Evolutionary conservation across 1,284 basidiomycete genomes (phyloP).

Genomic region (Bjerkandera adusta): DNA sequence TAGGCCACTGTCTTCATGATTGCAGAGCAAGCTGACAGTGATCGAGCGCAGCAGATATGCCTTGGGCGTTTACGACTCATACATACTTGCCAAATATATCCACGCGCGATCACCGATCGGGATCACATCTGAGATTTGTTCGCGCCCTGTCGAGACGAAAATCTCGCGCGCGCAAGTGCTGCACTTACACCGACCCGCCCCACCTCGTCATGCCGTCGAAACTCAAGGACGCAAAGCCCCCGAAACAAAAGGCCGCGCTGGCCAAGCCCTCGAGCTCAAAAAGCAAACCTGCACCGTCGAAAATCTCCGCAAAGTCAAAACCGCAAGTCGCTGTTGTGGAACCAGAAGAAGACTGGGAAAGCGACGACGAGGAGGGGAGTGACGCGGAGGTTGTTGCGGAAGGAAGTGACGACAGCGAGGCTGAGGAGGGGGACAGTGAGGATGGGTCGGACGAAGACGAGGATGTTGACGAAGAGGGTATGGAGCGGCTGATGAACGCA

Average conservation of each 20-base stretch:
- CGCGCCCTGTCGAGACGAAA: neutral
- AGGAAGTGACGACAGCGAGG: conserved; percentile 11
- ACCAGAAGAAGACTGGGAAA: conserved; percentile 12
- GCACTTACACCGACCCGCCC: neutral
- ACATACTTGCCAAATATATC: too few relatives aligned
- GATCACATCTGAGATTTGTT: neutral
- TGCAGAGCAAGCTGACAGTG: too few relatives aligned
- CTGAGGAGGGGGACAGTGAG: conserved; percentile 2
- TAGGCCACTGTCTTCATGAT: conserved; percentile 30
- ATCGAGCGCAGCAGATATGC: too few relatives aligned
- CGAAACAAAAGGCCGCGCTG: neutral
- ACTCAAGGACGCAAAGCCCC: conserved; percentile 2
- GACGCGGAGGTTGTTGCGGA: conserved; percentile 21
- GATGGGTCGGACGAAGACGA: conserved; percentile 4
- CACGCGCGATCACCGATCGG: neutral
- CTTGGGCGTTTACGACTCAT: too few relatives aligned
- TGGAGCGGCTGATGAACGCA: conserved; percentile 63
- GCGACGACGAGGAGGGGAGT: neutral
- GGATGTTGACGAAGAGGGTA: conserved; percentile 63
- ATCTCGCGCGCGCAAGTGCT: neutral
- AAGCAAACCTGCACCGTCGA: neutral
- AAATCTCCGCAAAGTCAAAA: conserved; percentile 2
- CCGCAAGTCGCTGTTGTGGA: conserved; percentile 6
- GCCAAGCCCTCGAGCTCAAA: neutral
- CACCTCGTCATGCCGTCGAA: conserved; percentile 6